Base-by-base conservation (phyloP, 768 basidiomycete genomes). In the Neoboletus brunneissimus region DNA sequence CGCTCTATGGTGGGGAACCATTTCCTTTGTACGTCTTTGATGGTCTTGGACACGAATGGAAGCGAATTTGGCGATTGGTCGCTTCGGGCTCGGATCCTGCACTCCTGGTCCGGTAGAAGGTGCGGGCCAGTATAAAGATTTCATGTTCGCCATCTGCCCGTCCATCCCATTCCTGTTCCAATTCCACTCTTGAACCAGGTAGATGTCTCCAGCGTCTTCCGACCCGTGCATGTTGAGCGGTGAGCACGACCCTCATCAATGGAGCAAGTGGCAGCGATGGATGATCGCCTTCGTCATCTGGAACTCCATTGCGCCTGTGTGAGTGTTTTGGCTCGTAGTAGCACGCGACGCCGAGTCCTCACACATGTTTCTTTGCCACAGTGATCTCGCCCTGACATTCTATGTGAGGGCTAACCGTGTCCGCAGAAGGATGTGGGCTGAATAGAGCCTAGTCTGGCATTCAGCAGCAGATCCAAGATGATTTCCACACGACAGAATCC, bases 281-380 rank as follows among this genome's bases (percentile, higher is more conserved):
- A 51, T 57, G 54, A 69, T 71, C 31, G 48, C 54, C n/a, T 58
- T 71, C 31, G 64, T 70, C 18, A 50, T 70, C 43, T 71, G 65
- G 67, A 64, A 69, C 34, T 54, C 57, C 16, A 69, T 71, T 20
- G 69, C 70, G 31, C 69, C 69, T 13, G 59, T 70, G 69, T 69
- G n/a, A 49, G 69, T 54, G 15, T 18, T 45, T 25, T 25, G 7
- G 12, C 45, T 23, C 25, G 10, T 51, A 1, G 10, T 51, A 1
- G 2, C 15, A 22, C 15, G 9, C 13, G 13, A 8, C 32, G 1
- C 9, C 6, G 35, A 18, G 10, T 25, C 49, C 50, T 51, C 44
- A 58, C 41, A 27, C 20, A 27, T 15, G 4, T 29, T 38, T 40
- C 8, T 34, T 49, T 22, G 0, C 15, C 18, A n/a, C 41, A 69